Evolutionary conservation across 495 filamentous ascomycete genomes (phyloP), one percentile per base, ranked within the genome.

Genomic region (Viridothelium virens): DNA sequence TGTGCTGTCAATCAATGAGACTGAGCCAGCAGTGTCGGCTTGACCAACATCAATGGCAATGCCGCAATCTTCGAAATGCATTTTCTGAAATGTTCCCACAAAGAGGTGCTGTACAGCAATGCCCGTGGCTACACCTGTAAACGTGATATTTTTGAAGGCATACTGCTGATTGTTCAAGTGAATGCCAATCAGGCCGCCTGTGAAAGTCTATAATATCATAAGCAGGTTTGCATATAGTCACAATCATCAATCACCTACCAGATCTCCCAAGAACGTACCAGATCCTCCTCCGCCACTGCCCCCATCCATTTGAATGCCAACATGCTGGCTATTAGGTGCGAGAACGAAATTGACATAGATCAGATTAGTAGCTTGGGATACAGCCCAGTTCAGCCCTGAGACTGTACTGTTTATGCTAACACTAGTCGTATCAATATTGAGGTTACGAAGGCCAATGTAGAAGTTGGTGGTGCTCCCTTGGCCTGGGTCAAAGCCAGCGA

Each of bases 371-470:
- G 79, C 80, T 63, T 81, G 86, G 14, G 86, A 85, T 33, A 87
- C 89, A 0, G 88, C 88, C 90, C 90, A 94, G 70, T 93, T 89
- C 63, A 94, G 87, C 46, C 88, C 89, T 41, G 79, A 81, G 0
- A 84, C 82, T 7, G 79, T 79, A 2, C 76, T 74, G 6, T 70
- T 81, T 0, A 74, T 80, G 1, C 86, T 80, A 46, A 92, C 83
- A 38, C 70, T 76, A 3, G 87, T 92, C 56, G 85, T 83, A 71
- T 94, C 90, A 37, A 94, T 77, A 65, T 91, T 80, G 62, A 94
- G 82, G 70, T 94, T 94, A 39, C 89, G 81, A 62, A 94, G 81
- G n/a, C 48, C 48, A 53, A 53, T 53, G 25, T 53, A 53, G 16
- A 53, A 53, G 25, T 53, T 53, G 48, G 48, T 53, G 16, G 48